Percentiles rank a stretch among this genome's conserved stretches.
These are phyloP conservation scores for Mycena alexandri DNA, from an alignment of 768 basidiomycete genomes.

Conservation along the genomic window DNA sequence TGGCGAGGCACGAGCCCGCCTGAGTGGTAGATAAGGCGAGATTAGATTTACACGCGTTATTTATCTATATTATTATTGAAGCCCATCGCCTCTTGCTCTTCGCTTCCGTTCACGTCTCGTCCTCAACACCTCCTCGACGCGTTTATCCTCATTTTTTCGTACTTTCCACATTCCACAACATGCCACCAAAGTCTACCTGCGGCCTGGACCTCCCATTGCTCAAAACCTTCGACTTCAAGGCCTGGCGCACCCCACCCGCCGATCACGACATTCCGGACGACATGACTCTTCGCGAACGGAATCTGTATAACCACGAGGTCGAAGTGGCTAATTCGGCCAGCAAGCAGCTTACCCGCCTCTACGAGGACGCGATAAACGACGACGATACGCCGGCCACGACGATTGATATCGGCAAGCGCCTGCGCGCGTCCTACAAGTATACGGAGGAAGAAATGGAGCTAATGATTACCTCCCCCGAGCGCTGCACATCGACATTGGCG, in stretches of 20 bases:
- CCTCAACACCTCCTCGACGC: background rate
- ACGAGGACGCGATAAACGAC: no score
- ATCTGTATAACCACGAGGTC: no score
- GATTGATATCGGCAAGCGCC: background rate
- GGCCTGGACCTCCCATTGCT: no score
- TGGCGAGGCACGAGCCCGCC: constrained; percentile 3
- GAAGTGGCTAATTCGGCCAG: background rate
- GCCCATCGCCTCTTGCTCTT: background rate
- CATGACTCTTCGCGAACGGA: no score
- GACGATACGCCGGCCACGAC: background rate
- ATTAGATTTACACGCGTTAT: background rate
- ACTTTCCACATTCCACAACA: no score
- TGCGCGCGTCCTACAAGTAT: background rate
- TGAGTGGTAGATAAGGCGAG: constrained; percentile 10
- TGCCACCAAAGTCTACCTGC: no score
- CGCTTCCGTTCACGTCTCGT: background rate
- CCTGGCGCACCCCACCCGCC: no score
- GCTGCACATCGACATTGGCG: background rate
- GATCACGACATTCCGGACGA: no score
- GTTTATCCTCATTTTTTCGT: no score
- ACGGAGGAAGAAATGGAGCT: background rate
- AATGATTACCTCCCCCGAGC: background rate
- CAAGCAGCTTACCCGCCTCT: background rate
- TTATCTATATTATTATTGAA: background rate
- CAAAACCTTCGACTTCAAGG: no score